Conservation (phyloP, 257 asterid genomes). For the Ballota nigra region DNA sequence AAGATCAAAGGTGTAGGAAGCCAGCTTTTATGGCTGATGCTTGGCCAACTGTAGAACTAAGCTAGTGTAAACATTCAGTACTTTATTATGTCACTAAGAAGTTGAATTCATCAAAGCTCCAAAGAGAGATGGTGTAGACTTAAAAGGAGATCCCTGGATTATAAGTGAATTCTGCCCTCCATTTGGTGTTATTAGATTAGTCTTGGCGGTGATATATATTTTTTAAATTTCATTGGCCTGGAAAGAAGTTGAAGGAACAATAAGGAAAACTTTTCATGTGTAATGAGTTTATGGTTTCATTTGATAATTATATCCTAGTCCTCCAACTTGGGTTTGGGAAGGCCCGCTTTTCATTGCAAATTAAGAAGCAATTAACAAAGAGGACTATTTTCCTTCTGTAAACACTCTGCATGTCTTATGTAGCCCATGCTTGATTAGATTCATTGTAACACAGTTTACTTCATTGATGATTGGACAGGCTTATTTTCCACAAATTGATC, state of each 20-base stretch:
- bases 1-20: constrained; percentile 5
- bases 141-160: constrained; percentile 8
- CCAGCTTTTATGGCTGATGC: constrained; percentile 2
- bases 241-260: constrained; percentile 1
- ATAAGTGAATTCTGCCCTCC: not conserved
- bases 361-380: not conserved
- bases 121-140: constrained; percentile 7
- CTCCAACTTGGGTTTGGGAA: constrained; percentile 4
- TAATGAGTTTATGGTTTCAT: not conserved
- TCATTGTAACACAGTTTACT: constrained; percentile 22
- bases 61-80: not conserved
- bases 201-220: not conserved
- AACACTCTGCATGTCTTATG: constrained; percentile 9
- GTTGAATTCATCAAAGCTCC: constrained; percentile 11
- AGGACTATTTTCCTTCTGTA: not conserved
- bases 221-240: constrained; percentile 8
- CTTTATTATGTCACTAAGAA: constrained; percentile 2
- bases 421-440: constrained; percentile 9
- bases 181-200: constrained; percentile 16
- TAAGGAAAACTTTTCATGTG: not conserved
- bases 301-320: constrained; percentile 11
- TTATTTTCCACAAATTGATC: constrained; percentile 78
- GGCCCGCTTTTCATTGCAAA: constrained; percentile 1
- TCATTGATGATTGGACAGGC: constrained; percentile 52
- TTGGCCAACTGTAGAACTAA: not conserved